Base-by-base conservation (phyloP, 1,139 yeast genomes). In the Kodamaea suecica region DNA sequence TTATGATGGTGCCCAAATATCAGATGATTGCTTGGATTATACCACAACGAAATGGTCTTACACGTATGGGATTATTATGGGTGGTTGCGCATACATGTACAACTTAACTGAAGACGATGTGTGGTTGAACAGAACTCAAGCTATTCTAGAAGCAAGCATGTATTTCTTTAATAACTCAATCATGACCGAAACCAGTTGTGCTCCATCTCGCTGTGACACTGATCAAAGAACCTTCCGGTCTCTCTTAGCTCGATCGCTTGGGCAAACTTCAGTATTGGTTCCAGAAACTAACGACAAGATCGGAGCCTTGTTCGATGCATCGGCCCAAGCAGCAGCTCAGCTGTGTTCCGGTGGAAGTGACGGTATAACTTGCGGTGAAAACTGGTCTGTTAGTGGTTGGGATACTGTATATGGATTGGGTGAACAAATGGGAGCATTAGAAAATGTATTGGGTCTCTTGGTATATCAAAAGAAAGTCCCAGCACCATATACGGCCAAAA, bases 171-270 rank as follows among this genome's bases (percentile, higher is more conserved):
- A 20, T 17, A n/a, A 23, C 26, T n/a, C 23, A n/a, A 20, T 27
- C 26, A 36, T 38, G 41, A 17, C 19, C 13, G 41, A 38, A 28
- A 15, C 23, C 19, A 19, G 37, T 10, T 38, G 41, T 27, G 29
- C 31, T 12, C 25, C 30, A 10, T 5, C 11, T n/a, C 23, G 21
- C 14, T 38, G 41, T 23, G 33, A 38, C 26, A 29, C 36, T 11
- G 41, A 38, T 30, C 39, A 38, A 30, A 32, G 36, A 21, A 20
- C 37, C 5, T 38, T 38, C 34, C 25, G 37, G 10, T 38, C 46
- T 11, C 37, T 45, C 16, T 45, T 47, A 34, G 36, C 48, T 15
- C 37, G 50, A 4, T 36, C 43, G 23, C 42, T 46, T 9, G 37
- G 39, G 9, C 30, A 43, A 35, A 45, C 49, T 2, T 43, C 49